phyloP scores from a whole-genome alignment of 2,329 filamentous ascomycete genomes.

The Leptographium lundbergii region DNA sequence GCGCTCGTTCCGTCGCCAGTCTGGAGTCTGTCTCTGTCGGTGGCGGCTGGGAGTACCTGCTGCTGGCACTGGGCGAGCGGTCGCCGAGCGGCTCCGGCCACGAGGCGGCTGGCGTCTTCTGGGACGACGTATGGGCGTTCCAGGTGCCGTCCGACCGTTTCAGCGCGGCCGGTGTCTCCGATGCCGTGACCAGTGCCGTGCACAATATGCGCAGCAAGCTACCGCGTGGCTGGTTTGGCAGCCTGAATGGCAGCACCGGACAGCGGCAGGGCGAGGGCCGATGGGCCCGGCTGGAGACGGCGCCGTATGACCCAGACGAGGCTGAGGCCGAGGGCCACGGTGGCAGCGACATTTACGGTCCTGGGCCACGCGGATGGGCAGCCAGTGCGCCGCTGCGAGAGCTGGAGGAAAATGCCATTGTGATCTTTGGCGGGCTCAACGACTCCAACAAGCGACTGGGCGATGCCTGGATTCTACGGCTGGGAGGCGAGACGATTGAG shows the following conservation, averaged over 20 bases:
- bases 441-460: slow-evolving; percentile 37
- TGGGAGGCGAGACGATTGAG: slow-evolving; percentile 22
- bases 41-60: slow-evolving; percentile 47
- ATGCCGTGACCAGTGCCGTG: slow-evolving; percentile 40
- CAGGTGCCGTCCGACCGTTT: slow-evolving; percentile 43
- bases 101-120: slow-evolving; percentile 39
- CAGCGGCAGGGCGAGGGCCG: slow-evolving; percentile 29
- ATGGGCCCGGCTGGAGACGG: slow-evolving; percentile 38
- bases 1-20: slow-evolving; percentile 37
- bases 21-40: slow-evolving; percentile 45
- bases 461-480: slow-evolving; percentile 52
- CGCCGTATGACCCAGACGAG: slow-evolving; percentile 37
- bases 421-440: slow-evolving; percentile 48
- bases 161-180: slow-evolving; percentile 40
- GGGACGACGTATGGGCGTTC: slow-evolving; percentile 51
- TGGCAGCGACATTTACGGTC: slow-evolving; percentile 28
- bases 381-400: slow-evolving; percentile 44
- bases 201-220: slow-evolving; percentile 19
- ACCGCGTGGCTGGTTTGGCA: slow-evolving; percentile 7
- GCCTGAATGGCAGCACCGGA: neutral
- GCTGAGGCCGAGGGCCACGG: slow-evolving; percentile 29
- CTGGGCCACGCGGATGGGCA: slow-evolving; percentile 43
- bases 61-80: slow-evolving; percentile 48
- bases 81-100: slow-evolving; percentile 35
- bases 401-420: slow-evolving; percentile 43